phyloP scores from a whole-genome alignment of 139 green algal genomes.

The Pedinophyceae sp. region DNA sequence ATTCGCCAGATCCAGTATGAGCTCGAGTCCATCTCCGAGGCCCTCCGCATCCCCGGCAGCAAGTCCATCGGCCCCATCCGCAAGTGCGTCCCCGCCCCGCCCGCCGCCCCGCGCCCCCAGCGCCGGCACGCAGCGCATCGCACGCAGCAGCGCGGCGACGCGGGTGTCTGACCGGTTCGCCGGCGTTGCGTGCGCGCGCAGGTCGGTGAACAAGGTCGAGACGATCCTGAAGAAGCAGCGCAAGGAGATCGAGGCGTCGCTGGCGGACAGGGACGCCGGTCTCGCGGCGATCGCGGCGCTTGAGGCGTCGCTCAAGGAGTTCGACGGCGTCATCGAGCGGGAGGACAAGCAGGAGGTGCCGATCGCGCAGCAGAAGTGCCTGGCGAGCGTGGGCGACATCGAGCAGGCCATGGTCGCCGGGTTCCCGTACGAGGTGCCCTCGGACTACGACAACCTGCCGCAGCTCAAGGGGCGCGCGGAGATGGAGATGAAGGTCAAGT shows the following conservation, averaged over 20 bases:
- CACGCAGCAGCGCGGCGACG: too few relatives aligned
- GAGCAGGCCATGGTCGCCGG: constrained; percentile 88
- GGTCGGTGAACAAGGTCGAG: too few relatives aligned
- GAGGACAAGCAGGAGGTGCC: constrained; percentile 65
- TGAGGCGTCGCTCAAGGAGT: constrained; percentile 18
- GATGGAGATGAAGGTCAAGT: constrained; percentile 70
- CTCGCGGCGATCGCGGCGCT: too few relatives aligned
- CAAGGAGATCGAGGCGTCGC: too few relatives aligned
- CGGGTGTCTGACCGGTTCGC: too few relatives aligned
- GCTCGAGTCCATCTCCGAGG: constrained; percentile 77
- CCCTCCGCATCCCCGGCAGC: constrained; percentile 68
- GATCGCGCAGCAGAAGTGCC: constrained; percentile 60
- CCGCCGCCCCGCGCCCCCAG: too few relatives aligned
- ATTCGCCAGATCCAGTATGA: constrained; percentile 69
- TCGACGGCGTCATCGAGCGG: constrained; percentile 42
- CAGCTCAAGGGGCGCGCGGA: constrained; percentile 86
- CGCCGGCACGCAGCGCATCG: too few relatives aligned
- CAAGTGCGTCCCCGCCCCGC: too few relatives aligned
- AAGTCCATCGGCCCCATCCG: constrained; percentile 57
- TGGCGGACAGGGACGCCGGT: too few relatives aligned
- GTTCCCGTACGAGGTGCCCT: constrained; percentile 82
- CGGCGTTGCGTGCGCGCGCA: too few relatives aligned
- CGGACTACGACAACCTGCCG: constrained; percentile 67
- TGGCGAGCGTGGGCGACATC: constrained; percentile 61
- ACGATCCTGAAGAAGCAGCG: too few relatives aligned